phyloP scores from a whole-genome alignment of 805 yeast genomes.

The Metschnikowia reukaufii region DNA sequence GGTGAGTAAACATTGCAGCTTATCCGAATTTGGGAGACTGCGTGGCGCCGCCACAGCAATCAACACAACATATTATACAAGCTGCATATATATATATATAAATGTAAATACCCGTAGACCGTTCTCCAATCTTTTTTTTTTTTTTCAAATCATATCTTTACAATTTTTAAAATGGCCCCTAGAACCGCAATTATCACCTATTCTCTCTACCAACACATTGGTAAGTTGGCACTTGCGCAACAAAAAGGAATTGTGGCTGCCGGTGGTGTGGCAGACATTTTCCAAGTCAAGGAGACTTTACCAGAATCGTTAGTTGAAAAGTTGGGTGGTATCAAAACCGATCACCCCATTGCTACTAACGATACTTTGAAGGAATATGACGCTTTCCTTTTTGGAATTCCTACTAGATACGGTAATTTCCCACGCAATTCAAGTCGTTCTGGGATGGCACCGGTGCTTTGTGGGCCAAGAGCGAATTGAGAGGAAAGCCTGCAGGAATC shows the following conservation, averaged over 20 bases:
- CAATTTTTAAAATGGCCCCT: conserved; percentile 29
- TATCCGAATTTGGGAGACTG: no score
- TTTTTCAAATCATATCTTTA: not conserved
- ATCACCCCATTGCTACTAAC: conserved; percentile 46
- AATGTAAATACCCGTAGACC: not conserved
- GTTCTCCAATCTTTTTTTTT: not conserved
- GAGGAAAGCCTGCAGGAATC: conserved; percentile 73
- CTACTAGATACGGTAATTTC: conserved; percentile 74
- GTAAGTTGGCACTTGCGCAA: conserved; percentile 62
- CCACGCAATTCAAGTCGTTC: conserved; percentile 74
- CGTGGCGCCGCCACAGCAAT: not conserved
- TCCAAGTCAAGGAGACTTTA: conserved; percentile 75
- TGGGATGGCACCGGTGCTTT: conserved; percentile 77
- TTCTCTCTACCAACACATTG: conserved; percentile 78
- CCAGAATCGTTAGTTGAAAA: conserved; percentile 52
- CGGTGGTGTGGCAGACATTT: conserved; percentile 68
- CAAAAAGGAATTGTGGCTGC: conserved; percentile 68
- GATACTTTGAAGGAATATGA: conserved; percentile 63
- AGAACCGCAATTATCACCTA: conserved; percentile 50
- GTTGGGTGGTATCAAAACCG: conserved; percentile 55
- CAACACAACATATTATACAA: not conserved
- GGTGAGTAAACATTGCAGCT: no score
- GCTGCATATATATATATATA: not conserved
- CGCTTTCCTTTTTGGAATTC: conserved; percentile 74
- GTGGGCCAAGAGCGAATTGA: conserved; percentile 69